A percentile compares a stretch with the other conserved stretches of the same genome.
phyloP scores from a whole-genome alignment of 192 early-diverging fungal genomes.

The Podila epigama region DNA sequence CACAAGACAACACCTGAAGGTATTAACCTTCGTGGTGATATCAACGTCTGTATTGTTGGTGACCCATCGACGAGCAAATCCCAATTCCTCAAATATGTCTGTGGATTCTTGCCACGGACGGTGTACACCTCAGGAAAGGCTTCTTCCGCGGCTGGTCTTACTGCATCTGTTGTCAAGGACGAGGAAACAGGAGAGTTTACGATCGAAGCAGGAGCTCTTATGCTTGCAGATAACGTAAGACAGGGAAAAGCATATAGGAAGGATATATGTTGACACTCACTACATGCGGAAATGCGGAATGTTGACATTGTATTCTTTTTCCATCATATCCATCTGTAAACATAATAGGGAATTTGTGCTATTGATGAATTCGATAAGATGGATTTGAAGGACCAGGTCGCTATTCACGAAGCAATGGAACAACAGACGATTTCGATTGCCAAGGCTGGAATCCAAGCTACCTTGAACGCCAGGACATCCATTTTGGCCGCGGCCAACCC shows the following conservation, averaged over 20 bases:
- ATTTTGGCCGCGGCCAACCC: constrained; percentile 98
- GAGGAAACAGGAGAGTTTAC: constrained; percentile 98
- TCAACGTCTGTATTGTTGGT: constrained; percentile 97
- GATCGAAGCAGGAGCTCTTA: constrained; percentile 96
- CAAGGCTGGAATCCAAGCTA: constrained; percentile 96
- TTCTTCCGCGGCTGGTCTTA: constrained; percentile 94
- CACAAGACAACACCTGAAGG: constrained; percentile 94
- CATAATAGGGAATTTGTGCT: constrained; percentile 88
- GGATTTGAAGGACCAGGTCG: constrained; percentile 96
- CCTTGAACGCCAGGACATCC: constrained; percentile 92
- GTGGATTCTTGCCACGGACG: constrained; percentile 88
- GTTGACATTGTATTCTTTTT: constrained; percentile 1
- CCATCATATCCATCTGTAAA: not conserved
- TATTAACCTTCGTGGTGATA: constrained; percentile 94
- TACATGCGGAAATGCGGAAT: too few species aligned
- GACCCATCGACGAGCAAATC: constrained; percentile 96
- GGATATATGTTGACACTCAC: not conserved
- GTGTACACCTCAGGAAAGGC: constrained; percentile 98
- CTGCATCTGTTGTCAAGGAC: constrained; percentile 93
- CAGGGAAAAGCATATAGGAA: not conserved
- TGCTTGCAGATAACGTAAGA: constrained; percentile 94
- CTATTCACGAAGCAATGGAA: constrained; percentile 99
- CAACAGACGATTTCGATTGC: constrained; percentile 98
- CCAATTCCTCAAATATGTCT: constrained; percentile 95
- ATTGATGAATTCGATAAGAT: constrained; percentile 99